These are phyloP conservation scores for Populus ilicifolia DNA, from an alignment of 345 rosid species.

Conservation along the genomic window DNA sequence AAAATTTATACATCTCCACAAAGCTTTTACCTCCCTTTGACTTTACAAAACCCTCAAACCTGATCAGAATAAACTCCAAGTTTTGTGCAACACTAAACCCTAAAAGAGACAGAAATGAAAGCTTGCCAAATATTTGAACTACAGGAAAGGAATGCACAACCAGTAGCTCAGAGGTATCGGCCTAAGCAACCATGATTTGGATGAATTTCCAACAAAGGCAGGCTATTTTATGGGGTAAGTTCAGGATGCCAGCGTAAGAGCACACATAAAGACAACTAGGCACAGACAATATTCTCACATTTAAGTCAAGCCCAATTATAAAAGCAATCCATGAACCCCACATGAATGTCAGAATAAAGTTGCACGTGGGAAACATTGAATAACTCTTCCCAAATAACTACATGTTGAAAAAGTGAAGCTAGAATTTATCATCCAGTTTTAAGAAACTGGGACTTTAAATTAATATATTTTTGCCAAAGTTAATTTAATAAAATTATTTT, in stretches of 20 bases:
- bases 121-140: background rate
- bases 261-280: background rate
- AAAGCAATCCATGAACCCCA: background rate
- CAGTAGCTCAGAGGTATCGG: background rate
- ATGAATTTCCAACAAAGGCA: background rate
- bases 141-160: background rate
- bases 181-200: background rate
- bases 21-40: background rate
- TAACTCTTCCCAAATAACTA: background rate
- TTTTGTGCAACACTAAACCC: background rate
- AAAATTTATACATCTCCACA: background rate
- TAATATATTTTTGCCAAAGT: background rate
- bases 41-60: background rate
- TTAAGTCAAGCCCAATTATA: background rate
- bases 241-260: background rate
- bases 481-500: too few species aligned
- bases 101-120: background rate
- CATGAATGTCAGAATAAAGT: background rate
- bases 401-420: background rate
- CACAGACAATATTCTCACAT: background rate
- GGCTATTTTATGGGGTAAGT: background rate
- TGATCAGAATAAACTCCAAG: background rate
- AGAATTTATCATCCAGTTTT: background rate
- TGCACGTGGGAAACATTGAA: background rate
- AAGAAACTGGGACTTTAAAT: background rate